Evolutionary conservation across 164 flowering plant species (phyloP), one percentile per base, ranked within the genome.

Genomic region (Magnolia officinalis): DNA sequence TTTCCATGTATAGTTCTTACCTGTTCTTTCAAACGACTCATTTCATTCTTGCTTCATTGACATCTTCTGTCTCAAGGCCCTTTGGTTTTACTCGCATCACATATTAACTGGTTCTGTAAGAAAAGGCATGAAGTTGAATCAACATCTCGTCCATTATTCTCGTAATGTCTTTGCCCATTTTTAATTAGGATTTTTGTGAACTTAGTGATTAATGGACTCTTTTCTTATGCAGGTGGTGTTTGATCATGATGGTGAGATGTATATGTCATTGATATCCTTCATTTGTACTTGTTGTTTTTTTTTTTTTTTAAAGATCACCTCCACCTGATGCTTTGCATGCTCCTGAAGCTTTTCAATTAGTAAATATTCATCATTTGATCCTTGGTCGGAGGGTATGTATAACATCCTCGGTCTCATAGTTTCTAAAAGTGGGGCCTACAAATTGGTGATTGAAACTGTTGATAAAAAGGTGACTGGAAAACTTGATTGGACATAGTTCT

Each of bases 241-340:
- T 84, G 99, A 95, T 76, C 97, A 95, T 89, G 91, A 90, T 87
- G 99, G 99, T 95, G 83, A 88, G 95, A 70, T 78, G 50, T 18
- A 13, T 63, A 61, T 18, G 75, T 66, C 26, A 74, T 58, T 75
- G 69, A 67, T 59, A 61, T 72, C 61, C 73, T 75, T 24, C 21
- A 18, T 59, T 61, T 72, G 6, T 13, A 31, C 51, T 68, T 68
- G 16, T 16, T 21, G 29, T 4, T 64, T 50, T 71, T 18, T 71
- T 70, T 19, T 31, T 63, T 20, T 37, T 9, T 11, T 0, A 11
- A 16, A 11, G 61, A 55, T 55, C 61, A 11, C 61, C 61, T 55
- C 61, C 18, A 55, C 61, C 61, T 55, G 61, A 11, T 55, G 3
- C 61, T 55, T 55, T 55, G 61, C 61, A 55, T 55, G 2, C 61